Percentiles rank a stretch among this genome's conserved stretches.
Conservation (phyloP, 1,284 basidiomycete genomes). For the Ceratobasidium papillatum region DNA sequence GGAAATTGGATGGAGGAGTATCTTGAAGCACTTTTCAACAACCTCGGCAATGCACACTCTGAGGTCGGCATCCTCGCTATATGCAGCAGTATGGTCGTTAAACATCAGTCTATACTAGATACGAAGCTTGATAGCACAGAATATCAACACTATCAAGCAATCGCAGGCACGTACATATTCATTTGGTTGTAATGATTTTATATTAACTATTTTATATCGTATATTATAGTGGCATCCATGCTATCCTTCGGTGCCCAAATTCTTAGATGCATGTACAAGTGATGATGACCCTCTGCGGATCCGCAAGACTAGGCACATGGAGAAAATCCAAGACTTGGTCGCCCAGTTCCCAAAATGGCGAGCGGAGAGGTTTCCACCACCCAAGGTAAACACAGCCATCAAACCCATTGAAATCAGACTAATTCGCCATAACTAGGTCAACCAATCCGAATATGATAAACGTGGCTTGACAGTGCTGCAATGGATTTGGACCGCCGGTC, state of each 20-base stretch:
- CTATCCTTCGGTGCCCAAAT: constrained; percentile 70
- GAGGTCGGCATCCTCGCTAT: constrained; percentile 62
- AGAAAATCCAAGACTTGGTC: constrained; percentile 65
- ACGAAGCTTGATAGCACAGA: constrained; percentile 73
- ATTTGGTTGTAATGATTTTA: constrained; percentile 4
- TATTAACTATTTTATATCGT: constrained; percentile 53
- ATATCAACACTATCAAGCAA: constrained; percentile 60
- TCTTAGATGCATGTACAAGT: constrained; percentile 70
- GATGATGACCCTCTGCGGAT: constrained; percentile 70
- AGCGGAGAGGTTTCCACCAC: constrained; percentile 81
- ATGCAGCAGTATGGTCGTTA: constrained; percentile 21
- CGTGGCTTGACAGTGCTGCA: constrained; percentile 61
- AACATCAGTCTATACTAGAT: constrained; percentile 59
- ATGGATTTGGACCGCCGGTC: constrained; percentile 80
- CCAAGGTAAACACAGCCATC: constrained; percentile 88
- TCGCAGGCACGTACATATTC: constrained; percentile 51
- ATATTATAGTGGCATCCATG: constrained; percentile 78
- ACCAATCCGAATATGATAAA: constrained; percentile 21
- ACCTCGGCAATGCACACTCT: constrained; percentile 81
- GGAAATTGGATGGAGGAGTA: constrained; percentile 73
- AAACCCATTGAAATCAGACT: constrained; percentile 48
- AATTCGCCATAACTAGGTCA: neutral
- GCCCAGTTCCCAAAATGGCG: constrained; percentile 71
- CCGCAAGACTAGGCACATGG: constrained; percentile 65
- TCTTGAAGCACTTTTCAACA: constrained; percentile 74